Base-by-base conservation (phyloP, 2,329 filamentous ascomycete genomes). In the Stachybotrys elegans region DNA sequence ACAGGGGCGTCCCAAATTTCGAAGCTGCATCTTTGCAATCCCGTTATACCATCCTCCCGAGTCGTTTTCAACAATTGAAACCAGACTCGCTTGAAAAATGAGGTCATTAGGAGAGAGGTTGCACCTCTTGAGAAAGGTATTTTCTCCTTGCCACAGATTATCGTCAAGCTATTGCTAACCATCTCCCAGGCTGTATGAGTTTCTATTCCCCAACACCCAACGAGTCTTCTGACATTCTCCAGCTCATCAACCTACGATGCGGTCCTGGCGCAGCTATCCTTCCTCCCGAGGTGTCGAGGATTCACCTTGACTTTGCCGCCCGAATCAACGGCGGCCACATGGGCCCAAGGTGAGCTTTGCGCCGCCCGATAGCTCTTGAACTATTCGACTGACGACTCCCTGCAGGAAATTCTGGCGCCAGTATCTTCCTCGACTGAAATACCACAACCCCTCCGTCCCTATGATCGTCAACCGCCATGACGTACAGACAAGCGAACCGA, bases 391-490 rank as follows among this genome's bases (percentile, higher is more conserved):
- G 22, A 27, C 16, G 8, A n/a, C n/a, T 19, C 38, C 32, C 20
- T 34, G 47, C 52, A 95, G 91, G 59, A 88, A 88, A 71, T 96
- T 98, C 77, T 95, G 89, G 88, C 81, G 79, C 51, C 73, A 83
- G 48, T 85, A 83, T 61, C 82, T 97, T 39, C 88, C 88, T 19
- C 81, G 88, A 45, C 75, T 98, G 53, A 96, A 98, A 75, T 98
- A 84, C 71, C 86, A 95, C 75, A 98, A 98, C 65, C 93, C 93
- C 1, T 70, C 81, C 12, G 66, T 96, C 37, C 81, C 85, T 35
- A 94, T 97, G 78, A 83, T 87, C 47, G 80, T 95, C 56, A 84
- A 85, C 64, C 85, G 87, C 47, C 83, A 78, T 50, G 57, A 63
- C 29, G 68, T 83, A 36, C 73, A 81, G 53, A 63, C 70, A 5